phyloP scores from a whole-genome alignment of 495 filamentous ascomycete genomes.

The Lentithecium fluviatile region DNA sequence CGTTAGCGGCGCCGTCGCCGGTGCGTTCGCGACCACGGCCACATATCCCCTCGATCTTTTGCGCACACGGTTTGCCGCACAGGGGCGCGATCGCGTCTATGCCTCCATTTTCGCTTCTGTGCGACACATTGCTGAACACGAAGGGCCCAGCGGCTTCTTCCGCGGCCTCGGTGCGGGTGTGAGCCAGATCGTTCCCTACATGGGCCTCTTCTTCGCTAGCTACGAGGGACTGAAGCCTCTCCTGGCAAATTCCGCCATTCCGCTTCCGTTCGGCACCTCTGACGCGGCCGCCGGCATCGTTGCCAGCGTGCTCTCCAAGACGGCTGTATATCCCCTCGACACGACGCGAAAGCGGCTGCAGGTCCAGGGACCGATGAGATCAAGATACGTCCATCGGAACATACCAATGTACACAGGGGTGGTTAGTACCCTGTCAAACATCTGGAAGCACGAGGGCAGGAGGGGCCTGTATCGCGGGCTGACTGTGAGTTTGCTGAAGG shows the following conservation, averaged over 20 bases:
- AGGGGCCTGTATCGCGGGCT: slow-evolving; percentile 86
- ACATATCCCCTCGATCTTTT: slow-evolving; percentile 95
- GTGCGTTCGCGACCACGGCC: slow-evolving; percentile 72
- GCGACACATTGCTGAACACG: slow-evolving; percentile 66
- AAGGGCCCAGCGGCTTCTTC: slow-evolving; percentile 80
- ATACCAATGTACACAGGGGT: slow-evolving; percentile 77
- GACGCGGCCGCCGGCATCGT: slow-evolving; percentile 79
- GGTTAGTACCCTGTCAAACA: slow-evolving; percentile 59
- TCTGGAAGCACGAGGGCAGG: slow-evolving; percentile 69
- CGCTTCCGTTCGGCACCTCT: slow-evolving; percentile 60
- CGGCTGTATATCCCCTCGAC: slow-evolving; percentile 90
- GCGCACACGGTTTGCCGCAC: slow-evolving; percentile 91
- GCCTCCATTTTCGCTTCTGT: slow-evolving; percentile 64
- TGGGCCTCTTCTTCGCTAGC: slow-evolving; percentile 90
- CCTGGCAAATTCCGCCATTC: slow-evolving; percentile 26
- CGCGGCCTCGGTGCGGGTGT: slow-evolving; percentile 77
- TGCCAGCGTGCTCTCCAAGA: slow-evolving; percentile 79
- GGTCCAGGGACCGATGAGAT: slow-evolving; percentile 85
- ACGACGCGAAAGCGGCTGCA: slow-evolving; percentile 89
- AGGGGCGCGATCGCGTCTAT: slow-evolving; percentile 84
- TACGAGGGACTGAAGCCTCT: slow-evolving; percentile 75
- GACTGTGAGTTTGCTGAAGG: slow-evolving; percentile 86
- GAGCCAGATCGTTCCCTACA: slow-evolving; percentile 87
- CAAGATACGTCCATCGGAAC: slow-evolving; percentile 76
- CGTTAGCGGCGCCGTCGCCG: slow-evolving; percentile 75